Evolutionary conservation across 2,329 filamentous ascomycete genomes (phyloP).

Genomic region (Fusarium tricinctum): DNA sequence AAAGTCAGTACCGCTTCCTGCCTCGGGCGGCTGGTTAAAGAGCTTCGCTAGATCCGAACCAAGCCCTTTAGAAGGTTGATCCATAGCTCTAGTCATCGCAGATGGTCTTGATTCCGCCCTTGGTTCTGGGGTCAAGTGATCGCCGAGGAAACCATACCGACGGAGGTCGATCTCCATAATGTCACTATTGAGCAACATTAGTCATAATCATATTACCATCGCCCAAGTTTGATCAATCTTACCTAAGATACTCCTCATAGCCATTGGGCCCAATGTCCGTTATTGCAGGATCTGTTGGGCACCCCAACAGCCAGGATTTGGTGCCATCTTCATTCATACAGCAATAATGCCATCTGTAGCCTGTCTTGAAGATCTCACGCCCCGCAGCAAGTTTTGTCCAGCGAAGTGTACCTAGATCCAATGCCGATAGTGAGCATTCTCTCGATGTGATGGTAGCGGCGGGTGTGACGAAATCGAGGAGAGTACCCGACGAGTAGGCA

Average conservation of each 20-base stretch:
- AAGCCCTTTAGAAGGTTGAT: constrained; percentile 75
- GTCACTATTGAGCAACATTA: constrained; percentile 67
- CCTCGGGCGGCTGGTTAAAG: constrained; percentile 88
- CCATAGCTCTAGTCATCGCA: constrained; percentile 61
- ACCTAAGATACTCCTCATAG: constrained; percentile 88
- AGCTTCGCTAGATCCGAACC: constrained; percentile 87
- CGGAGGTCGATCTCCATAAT: constrained; percentile 94
- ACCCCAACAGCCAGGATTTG: constrained; percentile 97
- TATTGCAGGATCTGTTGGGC: constrained; percentile 78
- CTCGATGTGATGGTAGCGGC: constrained; percentile 87
- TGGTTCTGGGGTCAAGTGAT: constrained; percentile 73
- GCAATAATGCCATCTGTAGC: constrained; percentile 99
- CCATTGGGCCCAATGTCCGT: constrained; percentile 77
- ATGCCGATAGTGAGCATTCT: constrained; percentile 89
- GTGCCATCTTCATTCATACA: constrained; percentile 95
- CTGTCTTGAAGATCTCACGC: constrained; percentile 89
- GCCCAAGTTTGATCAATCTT: not conserved
- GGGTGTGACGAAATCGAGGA: constrained; percentile 95
- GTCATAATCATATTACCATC: constrained; percentile 30
- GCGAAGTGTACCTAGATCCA: constrained; percentile 87
- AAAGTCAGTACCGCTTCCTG: constrained; percentile 90
- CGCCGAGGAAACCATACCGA: constrained; percentile 90
- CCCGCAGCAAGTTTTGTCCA: constrained; percentile 98
- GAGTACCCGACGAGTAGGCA: constrained; percentile 90
- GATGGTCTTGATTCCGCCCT: constrained; percentile 65